phyloP scores from a whole-genome alignment of 2,329 filamentous ascomycete species.

The Colletotrichum orchidophilum region DNA sequence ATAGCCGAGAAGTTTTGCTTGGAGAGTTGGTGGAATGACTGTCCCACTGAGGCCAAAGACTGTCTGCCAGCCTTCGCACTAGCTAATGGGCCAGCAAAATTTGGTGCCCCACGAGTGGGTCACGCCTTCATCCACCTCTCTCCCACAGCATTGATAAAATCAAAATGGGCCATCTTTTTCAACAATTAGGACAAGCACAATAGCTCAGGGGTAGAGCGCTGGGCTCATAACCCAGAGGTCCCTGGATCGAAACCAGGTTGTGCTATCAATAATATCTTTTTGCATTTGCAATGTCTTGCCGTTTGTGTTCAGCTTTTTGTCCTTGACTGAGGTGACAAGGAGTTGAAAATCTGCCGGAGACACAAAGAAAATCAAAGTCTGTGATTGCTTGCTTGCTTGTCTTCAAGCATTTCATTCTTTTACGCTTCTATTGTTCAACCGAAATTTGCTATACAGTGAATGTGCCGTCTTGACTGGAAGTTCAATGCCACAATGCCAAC shows the following conservation, averaged over 20 bases:
- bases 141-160: background rate
- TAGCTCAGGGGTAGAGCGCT: slow-evolving; percentile 19
- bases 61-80: background rate
- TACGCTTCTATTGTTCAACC: background rate
- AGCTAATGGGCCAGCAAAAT: background rate
- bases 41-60: background rate
- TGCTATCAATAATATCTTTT: background rate
- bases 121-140: background rate
- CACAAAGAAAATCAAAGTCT: background rate
- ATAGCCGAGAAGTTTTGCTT: background rate
- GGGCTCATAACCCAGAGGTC: slow-evolving; percentile 19
- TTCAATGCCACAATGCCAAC: too few relatives aligned
- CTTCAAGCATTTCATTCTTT: background rate
- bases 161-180: accelerated
- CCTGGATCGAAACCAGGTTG: slow-evolving; percentile 18
- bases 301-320: background rate
- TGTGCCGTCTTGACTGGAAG: background rate
- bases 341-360: background rate
- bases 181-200: background rate
- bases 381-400: too few relatives aligned
- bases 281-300: background rate
- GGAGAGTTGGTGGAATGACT: background rate
- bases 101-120: background rate
- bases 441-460: too few relatives aligned
- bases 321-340: background rate